A percentile compares a stretch with the other conserved stretches of the same genome.
Evolutionary conservation across 495 filamentous ascomycete species (phyloP).

Genomic region (Talaromyces stipitatus): DNA sequence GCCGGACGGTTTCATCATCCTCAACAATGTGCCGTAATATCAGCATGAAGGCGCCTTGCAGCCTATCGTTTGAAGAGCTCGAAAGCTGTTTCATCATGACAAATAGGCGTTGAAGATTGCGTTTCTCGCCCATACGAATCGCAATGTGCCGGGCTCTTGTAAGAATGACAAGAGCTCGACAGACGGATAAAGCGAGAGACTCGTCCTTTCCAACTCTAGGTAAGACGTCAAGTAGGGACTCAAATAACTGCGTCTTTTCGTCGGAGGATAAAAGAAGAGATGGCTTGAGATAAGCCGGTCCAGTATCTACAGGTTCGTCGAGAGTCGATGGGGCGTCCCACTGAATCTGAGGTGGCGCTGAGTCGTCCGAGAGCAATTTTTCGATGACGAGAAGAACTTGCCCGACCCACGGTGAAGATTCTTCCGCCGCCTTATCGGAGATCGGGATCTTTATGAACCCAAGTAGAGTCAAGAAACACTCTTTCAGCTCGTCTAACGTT

Average conservation of each 20-base stretch:
- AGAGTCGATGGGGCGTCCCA: constrained; percentile 60
- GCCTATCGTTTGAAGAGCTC: constrained; percentile 61
- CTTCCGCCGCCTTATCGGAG: constrained; percentile 56
- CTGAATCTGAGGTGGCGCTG: constrained; percentile 64
- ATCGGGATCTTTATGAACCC: constrained; percentile 64
- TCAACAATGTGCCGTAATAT: constrained; percentile 90
- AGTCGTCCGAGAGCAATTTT: constrained; percentile 79
- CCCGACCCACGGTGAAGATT: constrained; percentile 84
- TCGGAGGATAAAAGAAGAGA: constrained; percentile 58
- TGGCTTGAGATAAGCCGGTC: constrained; percentile 49
- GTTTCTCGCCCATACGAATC: constrained; percentile 70
- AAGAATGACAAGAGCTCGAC: constrained; percentile 82
- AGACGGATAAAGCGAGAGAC: constrained; percentile 71
- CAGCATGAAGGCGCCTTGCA: constrained; percentile 77
- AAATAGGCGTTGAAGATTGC: constrained; percentile 82
- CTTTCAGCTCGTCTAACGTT: constrained; percentile 65
- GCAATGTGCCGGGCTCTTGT: constrained; percentile 73
- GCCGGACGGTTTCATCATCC: constrained; percentile 81
- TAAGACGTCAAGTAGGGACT: constrained; percentile 69
- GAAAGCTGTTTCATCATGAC: constrained; percentile 90
- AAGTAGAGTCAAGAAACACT: constrained; percentile 68
- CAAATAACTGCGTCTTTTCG: constrained; percentile 61
- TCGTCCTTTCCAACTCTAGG: constrained; percentile 83
- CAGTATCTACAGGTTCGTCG: constrained; percentile 33
- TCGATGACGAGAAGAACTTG: constrained; percentile 86